phyloP scores from a whole-genome alignment of 1,284 basidiomycete species.

The Pulveroboletus sp. region DNA sequence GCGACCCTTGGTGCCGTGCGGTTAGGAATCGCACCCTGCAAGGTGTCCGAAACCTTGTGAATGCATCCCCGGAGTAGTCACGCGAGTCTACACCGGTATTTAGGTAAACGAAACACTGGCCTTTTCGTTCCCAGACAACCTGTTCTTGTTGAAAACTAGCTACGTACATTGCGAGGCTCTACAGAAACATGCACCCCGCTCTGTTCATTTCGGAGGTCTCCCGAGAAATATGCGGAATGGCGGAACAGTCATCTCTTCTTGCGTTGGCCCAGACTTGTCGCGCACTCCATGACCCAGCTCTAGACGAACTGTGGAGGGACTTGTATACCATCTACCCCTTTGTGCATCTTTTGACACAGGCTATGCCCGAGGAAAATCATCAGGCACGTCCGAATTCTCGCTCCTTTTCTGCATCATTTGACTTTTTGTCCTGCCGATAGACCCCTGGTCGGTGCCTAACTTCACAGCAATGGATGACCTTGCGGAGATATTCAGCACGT shows the following conservation, averaged over 20 bases:
- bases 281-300: constrained; percentile 24
- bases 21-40: not conserved
- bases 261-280: constrained; percentile 28
- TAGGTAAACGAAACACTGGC: constrained; percentile 22
- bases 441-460: not conserved
- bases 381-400: constrained; percentile 13
- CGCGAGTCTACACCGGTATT: constrained; percentile 11
- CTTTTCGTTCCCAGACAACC: constrained; percentile 7
- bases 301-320: constrained; percentile 31
- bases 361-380: not conserved
- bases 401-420: not conserved
- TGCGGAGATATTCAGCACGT: constrained; percentile 26
- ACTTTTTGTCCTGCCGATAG: not conserved
- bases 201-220: constrained; percentile 27
- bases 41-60: not conserved
- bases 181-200: constrained; percentile 27
- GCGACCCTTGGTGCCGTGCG: not conserved
- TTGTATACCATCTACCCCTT: constrained; percentile 27
- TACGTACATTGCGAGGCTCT: not conserved
- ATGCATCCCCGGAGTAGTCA: constrained; percentile 6
- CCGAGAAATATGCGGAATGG: constrained; percentile 18
- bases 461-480: constrained; percentile 19
- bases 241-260: constrained; percentile 21
- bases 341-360: constrained; percentile 20
- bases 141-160: not conserved